Evolutionary conservation across 129 eudicot genomes (phyloP), one percentile per base, ranked within the genome.

Genomic region (Glebionis coronaria): DNA sequence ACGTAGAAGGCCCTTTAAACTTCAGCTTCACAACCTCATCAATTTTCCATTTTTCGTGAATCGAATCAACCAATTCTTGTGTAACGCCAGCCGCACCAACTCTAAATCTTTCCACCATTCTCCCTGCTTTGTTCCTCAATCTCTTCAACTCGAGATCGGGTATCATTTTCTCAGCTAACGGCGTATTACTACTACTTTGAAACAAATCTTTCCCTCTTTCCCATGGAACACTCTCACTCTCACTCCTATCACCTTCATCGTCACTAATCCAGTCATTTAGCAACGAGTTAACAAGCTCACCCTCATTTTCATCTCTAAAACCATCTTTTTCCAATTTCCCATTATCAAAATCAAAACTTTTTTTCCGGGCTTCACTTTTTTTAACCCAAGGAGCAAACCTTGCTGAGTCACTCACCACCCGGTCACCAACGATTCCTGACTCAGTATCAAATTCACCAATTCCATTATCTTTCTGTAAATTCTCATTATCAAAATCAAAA

Each of bases 11-110:
- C n/a, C 99, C 97, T 82, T 89, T 92, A 56, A 93, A 93, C 69
- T 86, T 93, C 76, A 93, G 70, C 45, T 93, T 93, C 29, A 93
- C 97, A 61, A 93, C 84, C 76, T 93, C 99, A 71, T 86, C 91
- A 28, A 14, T 53, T 63, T 84, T 81, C 97, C 99, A 93, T 59
- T 89, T 93, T 78, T 84, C 92, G 57, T 82, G 88, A 16, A 93
- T 88, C 2, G 84, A 61, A 44, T 82, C 88, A 62, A 93, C 97
- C 65, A 93, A 68, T 10, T 73, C 86, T 69, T 88, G 92, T 11
- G 95, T 86, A 63, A 93, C 76, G 13, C 99, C 99, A 29, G 85
- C 97, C 55, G 88, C 82, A 11, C 90, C 95, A 12, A 93, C 97
- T 60, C 91, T 84, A 35, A 89, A 74, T 63, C 95, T 79, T 78